Percentiles rank a stretch among this genome's conserved stretches.
phyloP scores from a whole-genome alignment of 805 yeast species.

The Candida loeiensis region DNA sequence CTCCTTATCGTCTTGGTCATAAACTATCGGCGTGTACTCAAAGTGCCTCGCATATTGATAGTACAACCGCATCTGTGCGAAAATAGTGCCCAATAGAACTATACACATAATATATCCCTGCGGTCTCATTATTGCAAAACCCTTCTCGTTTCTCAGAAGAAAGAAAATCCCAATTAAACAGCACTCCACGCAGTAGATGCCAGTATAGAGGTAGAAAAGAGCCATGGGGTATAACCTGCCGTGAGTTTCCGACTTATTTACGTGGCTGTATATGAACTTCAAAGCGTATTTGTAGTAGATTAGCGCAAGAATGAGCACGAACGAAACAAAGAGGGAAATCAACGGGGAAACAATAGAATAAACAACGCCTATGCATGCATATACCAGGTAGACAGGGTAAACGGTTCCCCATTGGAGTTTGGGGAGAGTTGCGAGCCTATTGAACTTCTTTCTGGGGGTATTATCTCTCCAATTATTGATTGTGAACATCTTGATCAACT shows the following conservation, averaged over 20 bases:
- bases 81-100: conserved; percentile 50
- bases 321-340: conserved; percentile 61
- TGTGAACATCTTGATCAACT: conserved; percentile 41
- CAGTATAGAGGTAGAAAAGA: conserved; percentile 70
- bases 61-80: conserved; percentile 53
- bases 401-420: conserved; percentile 71
- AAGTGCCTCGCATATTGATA: conserved; percentile 34
- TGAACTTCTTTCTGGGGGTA: conserved; percentile 60
- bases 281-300: conserved; percentile 70
- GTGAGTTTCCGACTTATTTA: conserved; percentile 56
- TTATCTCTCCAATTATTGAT: conserved; percentile 36
- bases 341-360: conserved; percentile 79
- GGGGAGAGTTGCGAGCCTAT: conserved; percentile 42
- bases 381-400: conserved; percentile 72
- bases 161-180: conserved; percentile 76
- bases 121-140: conserved; percentile 38
- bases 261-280: conserved; percentile 50
- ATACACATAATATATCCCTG: conserved; percentile 54
- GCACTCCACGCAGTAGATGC: conserved; percentile 76
- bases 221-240: conserved; percentile 76
- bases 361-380: conserved; percentile 74
- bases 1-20: conserved; percentile 13
- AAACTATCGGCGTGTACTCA: conserved; percentile 26
- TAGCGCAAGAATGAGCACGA: conserved; percentile 47
- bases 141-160: conserved; percentile 50